Percentiles rank a stretch among this genome's conserved stretches.
Evolutionary conservation across 2,329 filamentous ascomycete species (phyloP).

Genomic region (Phyllosticta ampelicida): DNA sequence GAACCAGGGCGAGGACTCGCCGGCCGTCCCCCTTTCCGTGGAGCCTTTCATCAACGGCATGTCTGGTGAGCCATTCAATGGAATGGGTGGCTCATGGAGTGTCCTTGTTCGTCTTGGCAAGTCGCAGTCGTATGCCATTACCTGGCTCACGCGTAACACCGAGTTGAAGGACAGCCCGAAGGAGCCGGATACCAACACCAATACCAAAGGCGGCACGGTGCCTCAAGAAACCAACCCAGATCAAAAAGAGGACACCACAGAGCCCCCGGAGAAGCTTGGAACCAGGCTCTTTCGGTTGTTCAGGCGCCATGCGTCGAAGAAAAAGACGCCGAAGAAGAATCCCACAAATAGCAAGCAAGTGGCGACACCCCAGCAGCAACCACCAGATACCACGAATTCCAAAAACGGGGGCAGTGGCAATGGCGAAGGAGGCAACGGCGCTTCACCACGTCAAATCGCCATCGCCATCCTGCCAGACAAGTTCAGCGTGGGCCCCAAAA

Average conservation of each 20-base stretch:
- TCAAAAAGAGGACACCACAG: not conserved
- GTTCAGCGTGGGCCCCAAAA: conserved; percentile 41
- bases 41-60: conserved; percentile 51
- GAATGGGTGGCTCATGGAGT: conserved; percentile 52
- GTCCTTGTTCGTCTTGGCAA: conserved; percentile 30
- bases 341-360: not conserved
- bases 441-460: conserved; percentile 16
- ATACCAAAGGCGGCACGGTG: not conserved
- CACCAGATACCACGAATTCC: not conserved
- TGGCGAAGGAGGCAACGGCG: not conserved
- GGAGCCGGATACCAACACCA: not conserved
- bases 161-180: not conserved
- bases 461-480: not conserved
- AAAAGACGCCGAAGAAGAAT: not conserved
- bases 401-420: no score
- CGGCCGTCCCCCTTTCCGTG: conserved; percentile 48
- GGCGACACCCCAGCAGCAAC: not conserved
- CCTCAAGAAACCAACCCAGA: no score
- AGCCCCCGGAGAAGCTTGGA: not conserved
- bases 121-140: not conserved
- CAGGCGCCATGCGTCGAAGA: not conserved
- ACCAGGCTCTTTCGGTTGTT: not conserved
- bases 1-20: conserved; percentile 30
- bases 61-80: conserved; percentile 48
- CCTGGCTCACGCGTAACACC: not conserved